These are phyloP conservation scores for Zygnema cylindricum DNA, from an alignment of 139 green algal genomes.

Conservation along the genomic window DNA sequence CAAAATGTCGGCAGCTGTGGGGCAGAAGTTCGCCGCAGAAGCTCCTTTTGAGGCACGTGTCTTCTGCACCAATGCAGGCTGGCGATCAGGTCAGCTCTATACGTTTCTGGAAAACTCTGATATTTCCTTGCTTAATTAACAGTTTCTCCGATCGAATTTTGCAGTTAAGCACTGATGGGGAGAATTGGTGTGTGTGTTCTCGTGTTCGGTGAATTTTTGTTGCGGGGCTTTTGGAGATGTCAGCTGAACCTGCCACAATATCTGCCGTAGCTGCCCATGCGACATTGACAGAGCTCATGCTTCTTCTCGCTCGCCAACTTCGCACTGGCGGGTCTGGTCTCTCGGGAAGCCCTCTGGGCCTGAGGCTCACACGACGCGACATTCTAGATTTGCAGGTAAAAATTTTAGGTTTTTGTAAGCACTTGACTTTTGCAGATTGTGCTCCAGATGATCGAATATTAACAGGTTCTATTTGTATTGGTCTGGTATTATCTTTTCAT, in stretches of 20 bases:
- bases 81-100: slow-evolving; percentile 13
- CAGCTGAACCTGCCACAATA: slow-evolving; percentile 37
- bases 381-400: slow-evolving; percentile 23
- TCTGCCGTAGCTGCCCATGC: slow-evolving; percentile 17
- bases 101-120: no score
- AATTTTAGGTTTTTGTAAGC: no score
- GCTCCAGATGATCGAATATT: no score
- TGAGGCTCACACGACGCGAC: slow-evolving; percentile 26
- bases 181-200: not conserved
- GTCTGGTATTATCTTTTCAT: no score
- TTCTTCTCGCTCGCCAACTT: slow-evolving; percentile 27
- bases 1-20: slow-evolving; percentile 52
- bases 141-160: not conserved
- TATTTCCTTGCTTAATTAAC: not conserved
- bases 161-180: not conserved
- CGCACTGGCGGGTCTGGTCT: not conserved
- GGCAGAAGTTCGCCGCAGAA: slow-evolving; percentile 20
- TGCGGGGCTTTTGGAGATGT: not conserved
- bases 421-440: no score
- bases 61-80: slow-evolving; percentile 44
- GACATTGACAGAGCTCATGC: slow-evolving; percentile 37
- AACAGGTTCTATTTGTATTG: no score
- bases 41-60: slow-evolving; percentile 21
- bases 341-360: slow-evolving; percentile 1
- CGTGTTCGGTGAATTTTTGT: no score